A percentile compares a stretch with the other conserved stretches of the same genome.
Evolutionary conservation across 2,329 filamentous ascomycete genomes (phyloP).

Genomic region (Epichloe sylvatica): DNA sequence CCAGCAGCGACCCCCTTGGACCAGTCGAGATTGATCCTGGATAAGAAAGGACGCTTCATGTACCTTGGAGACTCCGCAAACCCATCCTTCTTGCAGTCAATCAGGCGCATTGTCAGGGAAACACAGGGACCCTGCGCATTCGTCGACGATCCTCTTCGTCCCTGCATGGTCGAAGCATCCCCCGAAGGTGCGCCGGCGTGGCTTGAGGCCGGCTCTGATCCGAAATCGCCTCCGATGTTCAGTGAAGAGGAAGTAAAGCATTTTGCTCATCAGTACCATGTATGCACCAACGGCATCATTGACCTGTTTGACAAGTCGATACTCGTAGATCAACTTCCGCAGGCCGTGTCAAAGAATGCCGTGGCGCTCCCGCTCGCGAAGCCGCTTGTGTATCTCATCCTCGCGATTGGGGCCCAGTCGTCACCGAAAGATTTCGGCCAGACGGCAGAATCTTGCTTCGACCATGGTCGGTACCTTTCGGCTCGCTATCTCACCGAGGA

Average conservation of each 20-base stretch:
- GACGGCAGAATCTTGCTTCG: constrained; percentile 14
- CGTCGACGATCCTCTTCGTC: constrained; percentile 15
- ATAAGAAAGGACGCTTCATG: constrained; percentile 5
- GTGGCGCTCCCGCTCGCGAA: constrained; percentile 2
- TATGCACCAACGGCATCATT: constrained; percentile 18
- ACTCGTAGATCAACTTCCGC: constrained; percentile 11
- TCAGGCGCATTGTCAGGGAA: constrained; percentile 12
- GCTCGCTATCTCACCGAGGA: constrained; percentile 27
- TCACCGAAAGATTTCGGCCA: constrained; percentile 17
- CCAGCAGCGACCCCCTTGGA: constrained; percentile 8
- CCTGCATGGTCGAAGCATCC: constrained; percentile 14
- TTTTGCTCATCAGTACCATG: constrained; percentile 2
- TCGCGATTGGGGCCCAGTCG: constrained; percentile 15
- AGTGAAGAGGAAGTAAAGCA: constrained; percentile 4
- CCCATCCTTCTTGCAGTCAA: constrained; percentile 14
- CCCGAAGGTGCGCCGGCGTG: constrained; percentile 12
- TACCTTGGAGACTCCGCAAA: constrained; percentile 6
- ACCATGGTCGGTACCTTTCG: constrained; percentile 14
- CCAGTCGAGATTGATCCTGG: constrained; percentile 6
- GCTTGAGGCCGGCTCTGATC: constrained; percentile 5
- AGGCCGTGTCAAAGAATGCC: constrained; percentile 5
- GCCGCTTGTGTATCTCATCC: constrained; percentile 25
- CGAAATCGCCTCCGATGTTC: background rate
- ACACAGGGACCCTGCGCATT: constrained; percentile 13
- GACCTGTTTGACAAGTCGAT: constrained; percentile 19